Percentiles rank a stretch among this genome's conserved stretches.
phyloP scores from a whole-genome alignment of 495 filamentous ascomycete genomes.

The Schizothecium vesticola region DNA sequence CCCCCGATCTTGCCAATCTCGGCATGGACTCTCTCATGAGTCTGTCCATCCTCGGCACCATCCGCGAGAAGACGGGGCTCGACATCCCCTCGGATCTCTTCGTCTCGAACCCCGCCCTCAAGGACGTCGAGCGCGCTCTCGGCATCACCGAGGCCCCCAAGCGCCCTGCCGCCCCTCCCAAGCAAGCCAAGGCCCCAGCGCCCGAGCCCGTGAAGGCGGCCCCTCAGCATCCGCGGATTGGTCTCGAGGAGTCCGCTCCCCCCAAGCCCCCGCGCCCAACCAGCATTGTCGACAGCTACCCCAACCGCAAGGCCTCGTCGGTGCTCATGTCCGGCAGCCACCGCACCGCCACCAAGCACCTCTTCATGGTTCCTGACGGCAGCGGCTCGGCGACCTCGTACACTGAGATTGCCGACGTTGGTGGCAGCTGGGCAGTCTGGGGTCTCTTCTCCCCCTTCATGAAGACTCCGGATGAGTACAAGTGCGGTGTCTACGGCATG shows the following conservation, averaged over 20 bases:
- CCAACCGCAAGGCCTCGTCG: constrained; percentile 58
- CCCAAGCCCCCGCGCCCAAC: constrained; percentile 34
- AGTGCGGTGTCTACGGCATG: constrained; percentile 52
- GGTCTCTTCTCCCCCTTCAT: constrained; percentile 63
- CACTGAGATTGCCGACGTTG: constrained; percentile 46
- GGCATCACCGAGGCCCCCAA: constrained; percentile 38
- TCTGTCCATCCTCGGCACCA: constrained; percentile 48
- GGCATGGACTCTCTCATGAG: constrained; percentile 59
- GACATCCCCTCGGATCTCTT: constrained; percentile 46
- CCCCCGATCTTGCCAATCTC: constrained; percentile 46
- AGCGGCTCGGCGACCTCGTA: constrained; percentile 65
- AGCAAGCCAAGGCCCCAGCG: constrained; percentile 28
- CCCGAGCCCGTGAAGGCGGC: constrained; percentile 21
- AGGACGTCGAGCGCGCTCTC: constrained; percentile 44
- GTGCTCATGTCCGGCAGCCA: constrained; percentile 61
- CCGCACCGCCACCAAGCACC: constrained; percentile 52
- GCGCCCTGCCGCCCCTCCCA: constrained; percentile 28
- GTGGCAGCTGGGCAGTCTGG: constrained; percentile 50
- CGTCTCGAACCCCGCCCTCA: constrained; percentile 40
- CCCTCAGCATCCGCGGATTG: constrained; percentile 27
- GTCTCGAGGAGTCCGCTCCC: constrained; percentile 29
- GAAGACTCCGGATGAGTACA: constrained; percentile 51
- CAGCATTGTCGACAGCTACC: constrained; percentile 60
- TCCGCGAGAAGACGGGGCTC: constrained; percentile 54
- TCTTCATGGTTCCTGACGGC: constrained; percentile 75